Conservation (phyloP, 2,329 filamentous ascomycete species). For the Sporothrix inflata region DNA sequence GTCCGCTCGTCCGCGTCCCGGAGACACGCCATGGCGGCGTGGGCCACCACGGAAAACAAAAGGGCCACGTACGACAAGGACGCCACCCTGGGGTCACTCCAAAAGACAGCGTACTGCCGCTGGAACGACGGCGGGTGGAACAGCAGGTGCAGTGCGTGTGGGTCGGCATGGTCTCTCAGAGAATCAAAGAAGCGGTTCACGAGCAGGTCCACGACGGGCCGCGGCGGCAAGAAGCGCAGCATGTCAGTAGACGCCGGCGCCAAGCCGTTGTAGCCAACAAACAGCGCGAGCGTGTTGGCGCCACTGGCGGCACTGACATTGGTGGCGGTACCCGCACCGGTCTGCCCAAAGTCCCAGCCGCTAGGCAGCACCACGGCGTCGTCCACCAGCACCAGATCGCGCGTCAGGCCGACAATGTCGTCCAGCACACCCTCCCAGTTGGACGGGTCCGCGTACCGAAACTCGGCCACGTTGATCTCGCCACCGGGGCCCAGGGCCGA, state of each 20-base stretch:
- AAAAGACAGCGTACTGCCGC: conserved; percentile 39
- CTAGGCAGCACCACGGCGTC: neutral
- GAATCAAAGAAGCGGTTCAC: conserved; percentile 38
- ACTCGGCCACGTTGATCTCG: conserved; percentile 32
- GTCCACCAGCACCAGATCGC: conserved; percentile 26
- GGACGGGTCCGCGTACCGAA: conserved; percentile 38
- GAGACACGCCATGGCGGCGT: conserved; percentile 38
- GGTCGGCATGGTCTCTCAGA: conserved; percentile 32
- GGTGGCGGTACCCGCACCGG: neutral
- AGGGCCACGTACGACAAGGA: conserved; percentile 39
- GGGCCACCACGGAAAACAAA: conserved; percentile 39
- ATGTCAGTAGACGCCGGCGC: conserved; percentile 34
- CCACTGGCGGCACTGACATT: neutral
- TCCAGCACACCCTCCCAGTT: conserved; percentile 41
- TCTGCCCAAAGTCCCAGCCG: conserved; percentile 26
- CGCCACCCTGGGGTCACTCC: conserved; percentile 33
- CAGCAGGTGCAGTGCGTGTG: conserved; percentile 34
- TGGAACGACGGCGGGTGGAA: conserved; percentile 41
- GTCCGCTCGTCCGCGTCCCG: conserved; percentile 30
- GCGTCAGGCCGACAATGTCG: conserved; percentile 31
- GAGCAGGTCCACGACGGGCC: conserved; percentile 34
- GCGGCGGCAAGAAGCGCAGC: conserved; percentile 34
- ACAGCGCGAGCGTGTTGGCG: conserved; percentile 25
- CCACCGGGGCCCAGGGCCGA: neutral
- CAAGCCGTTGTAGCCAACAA: conserved; percentile 30